phyloP scores from a whole-genome alignment of 257 asterid genomes.

The Plantago elongata region DNA sequence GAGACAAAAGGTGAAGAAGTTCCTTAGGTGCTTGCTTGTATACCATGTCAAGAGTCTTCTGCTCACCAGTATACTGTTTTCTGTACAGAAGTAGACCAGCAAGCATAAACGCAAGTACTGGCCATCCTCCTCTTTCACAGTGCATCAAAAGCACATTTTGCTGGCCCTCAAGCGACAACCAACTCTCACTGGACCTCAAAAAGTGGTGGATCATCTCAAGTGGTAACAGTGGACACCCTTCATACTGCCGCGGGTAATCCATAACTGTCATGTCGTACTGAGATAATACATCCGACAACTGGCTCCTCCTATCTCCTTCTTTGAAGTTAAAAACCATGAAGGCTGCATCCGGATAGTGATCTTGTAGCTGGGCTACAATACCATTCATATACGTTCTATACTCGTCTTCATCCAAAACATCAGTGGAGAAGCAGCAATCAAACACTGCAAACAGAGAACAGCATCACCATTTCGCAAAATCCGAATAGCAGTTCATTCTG shows the following conservation, averaged over 20 bases:
- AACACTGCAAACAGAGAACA: constrained; percentile 55
- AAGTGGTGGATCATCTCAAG: constrained; percentile 98
- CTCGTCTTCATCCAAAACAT: constrained; percentile 92
- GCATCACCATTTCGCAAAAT: constrained; percentile 8
- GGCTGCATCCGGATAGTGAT: constrained; percentile 93
- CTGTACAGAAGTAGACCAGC: constrained; percentile 96
- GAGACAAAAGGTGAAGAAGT: constrained; percentile 94
- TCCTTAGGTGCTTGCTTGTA: constrained; percentile 97
- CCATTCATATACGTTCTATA: constrained; percentile 86
- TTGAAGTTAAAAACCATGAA: constrained; percentile 97
- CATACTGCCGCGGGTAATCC: constrained; percentile 97
- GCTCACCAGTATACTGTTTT: constrained; percentile 91
- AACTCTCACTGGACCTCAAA: constrained; percentile 95
- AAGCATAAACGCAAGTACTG: constrained; percentile 96
- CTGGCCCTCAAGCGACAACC: constrained; percentile 98
- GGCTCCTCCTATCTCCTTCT: constrained; percentile 91
- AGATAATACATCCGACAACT: constrained; percentile 78
- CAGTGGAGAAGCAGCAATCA: constrained; percentile 98
- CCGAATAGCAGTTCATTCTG: constrained; percentile 1
- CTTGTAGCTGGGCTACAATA: constrained; percentile 95
- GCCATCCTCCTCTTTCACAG: constrained; percentile 99
- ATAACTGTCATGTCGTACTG: constrained; percentile 97
- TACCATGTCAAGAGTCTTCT: constrained; percentile 95
- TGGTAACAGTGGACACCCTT: constrained; percentile 88
- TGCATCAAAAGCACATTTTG: constrained; percentile 95